A percentile compares a stretch with the other conserved stretches of the same genome.
Conservation (phyloP, 768 basidiomycete genomes). For the Boletus patriciae region DNA sequence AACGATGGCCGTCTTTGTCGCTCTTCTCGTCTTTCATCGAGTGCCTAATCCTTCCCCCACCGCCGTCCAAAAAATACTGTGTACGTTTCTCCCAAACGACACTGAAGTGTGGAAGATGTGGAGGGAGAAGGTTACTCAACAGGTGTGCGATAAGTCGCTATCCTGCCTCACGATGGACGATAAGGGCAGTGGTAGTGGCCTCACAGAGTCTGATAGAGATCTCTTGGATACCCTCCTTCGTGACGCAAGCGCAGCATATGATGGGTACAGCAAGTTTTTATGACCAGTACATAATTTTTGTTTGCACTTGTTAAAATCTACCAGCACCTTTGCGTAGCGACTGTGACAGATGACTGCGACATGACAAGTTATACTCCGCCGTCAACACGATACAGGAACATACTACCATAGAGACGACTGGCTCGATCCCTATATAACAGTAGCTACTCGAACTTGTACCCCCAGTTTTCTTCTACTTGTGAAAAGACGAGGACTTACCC, state of each 20-base stretch:
- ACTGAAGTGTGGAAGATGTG: conserved; percentile 23
- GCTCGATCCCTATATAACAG: too few relatives aligned
- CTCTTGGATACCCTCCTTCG: conserved; percentile 18
- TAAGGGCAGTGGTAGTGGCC: neutral
- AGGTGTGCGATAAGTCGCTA: conserved; percentile 8
- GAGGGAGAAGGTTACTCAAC: conserved; percentile 18
- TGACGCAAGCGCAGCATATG: conserved; percentile 19
- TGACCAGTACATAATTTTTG: neutral
- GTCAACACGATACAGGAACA: too few relatives aligned
- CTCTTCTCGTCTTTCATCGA: conserved; percentile 13
- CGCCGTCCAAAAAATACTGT: conserved; percentile 11
- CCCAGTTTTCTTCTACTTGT: too few relatives aligned
- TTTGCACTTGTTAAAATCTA: neutral
- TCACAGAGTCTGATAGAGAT: neutral
- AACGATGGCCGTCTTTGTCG: conserved; percentile 12
- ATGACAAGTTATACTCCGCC: too few relatives aligned
- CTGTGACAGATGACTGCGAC: too few relatives aligned
- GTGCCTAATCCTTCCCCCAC: neutral
- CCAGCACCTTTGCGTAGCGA: too few relatives aligned
- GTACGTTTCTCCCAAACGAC: conserved; percentile 20
- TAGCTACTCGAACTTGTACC: too few relatives aligned
- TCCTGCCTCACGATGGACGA: conserved; percentile 4
- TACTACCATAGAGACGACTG: too few relatives aligned
- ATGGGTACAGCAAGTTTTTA: conserved; percentile 1
- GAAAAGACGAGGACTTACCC: too few relatives aligned